Percentiles rank a stretch among this genome's conserved stretches.
These are phyloP conservation scores for Phialemonium atrogriseum DNA, from an alignment of 2,329 filamentous ascomycete species.

Conservation along the genomic window DNA sequence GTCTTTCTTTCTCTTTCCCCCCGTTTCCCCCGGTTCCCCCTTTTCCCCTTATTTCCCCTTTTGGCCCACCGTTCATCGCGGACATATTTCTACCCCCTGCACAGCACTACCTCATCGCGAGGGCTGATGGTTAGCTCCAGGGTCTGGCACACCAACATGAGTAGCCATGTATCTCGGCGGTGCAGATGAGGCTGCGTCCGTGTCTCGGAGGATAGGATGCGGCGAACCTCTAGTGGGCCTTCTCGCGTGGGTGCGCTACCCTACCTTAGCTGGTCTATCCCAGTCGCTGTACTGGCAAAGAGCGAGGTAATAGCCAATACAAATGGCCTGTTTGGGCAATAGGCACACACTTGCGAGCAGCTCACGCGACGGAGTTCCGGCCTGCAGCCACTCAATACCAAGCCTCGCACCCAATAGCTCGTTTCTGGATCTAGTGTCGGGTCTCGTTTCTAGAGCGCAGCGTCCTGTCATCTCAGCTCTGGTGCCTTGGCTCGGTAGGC, in stretches of 20 bases:
- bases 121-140: too few species aligned
- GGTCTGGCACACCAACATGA: too few species aligned
- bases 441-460: slow-evolving; percentile 1
- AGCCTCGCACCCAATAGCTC: neutral
- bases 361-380: slow-evolving; percentile 4
- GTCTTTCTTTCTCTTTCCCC: too few species aligned
- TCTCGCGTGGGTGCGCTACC: neutral
- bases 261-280: neutral
- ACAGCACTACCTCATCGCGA: too few species aligned
- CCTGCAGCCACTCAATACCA: slow-evolving; percentile 11
- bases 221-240: neutral
- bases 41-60: too few species aligned
- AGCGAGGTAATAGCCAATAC: neutral
- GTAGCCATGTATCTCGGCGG: too few species aligned
- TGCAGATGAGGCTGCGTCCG: neutral
- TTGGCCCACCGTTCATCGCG: too few species aligned
- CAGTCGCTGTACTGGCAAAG: slow-evolving; percentile 1
- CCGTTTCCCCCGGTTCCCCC: too few species aligned
- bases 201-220: neutral
- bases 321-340: neutral
- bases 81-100: too few species aligned
- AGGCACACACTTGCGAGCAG: slow-evolving; percentile 1
- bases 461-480: slow-evolving; percentile 1
- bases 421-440: slow-evolving; percentile 3
- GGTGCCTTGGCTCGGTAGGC: neutral